Percentiles rank a stretch among this genome's conserved stretches.
phyloP scores from a whole-genome alignment of 352 stramenopile species.

The Thalassiosira hispida region DNA sequence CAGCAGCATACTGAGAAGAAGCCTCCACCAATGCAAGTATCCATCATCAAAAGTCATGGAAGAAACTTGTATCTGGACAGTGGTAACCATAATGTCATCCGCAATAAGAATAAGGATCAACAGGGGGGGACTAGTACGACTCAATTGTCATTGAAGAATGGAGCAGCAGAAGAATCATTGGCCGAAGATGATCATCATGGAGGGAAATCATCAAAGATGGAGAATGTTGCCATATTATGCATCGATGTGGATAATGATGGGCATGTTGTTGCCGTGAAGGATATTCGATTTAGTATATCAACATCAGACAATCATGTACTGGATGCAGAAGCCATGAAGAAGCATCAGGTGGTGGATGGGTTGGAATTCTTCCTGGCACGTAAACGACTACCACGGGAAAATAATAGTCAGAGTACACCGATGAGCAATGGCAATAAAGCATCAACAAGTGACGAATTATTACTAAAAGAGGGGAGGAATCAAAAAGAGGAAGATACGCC shows the following conservation, averaged over 20 bases:
- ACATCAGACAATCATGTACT: neutral
- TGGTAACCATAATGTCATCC: too few relatives aligned
- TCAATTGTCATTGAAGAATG: too few relatives aligned
- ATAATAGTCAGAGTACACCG: neutral
- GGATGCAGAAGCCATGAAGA: conserved; percentile 1
- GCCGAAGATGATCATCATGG: conserved; percentile 2
- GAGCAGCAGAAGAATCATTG: neutral
- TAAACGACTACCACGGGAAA: neutral
- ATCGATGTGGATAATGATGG: conserved; percentile 50
- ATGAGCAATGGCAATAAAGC: neutral
- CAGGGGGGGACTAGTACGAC: neutral
- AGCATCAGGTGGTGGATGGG: neutral
- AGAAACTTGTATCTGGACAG: neutral
- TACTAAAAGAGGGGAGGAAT: neutral
- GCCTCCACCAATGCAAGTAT: neutral
- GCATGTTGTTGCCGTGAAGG: conserved; percentile 44
- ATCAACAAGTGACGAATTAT: neutral
- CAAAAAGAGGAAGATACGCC: conserved; percentile 18
- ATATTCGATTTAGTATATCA: conserved; percentile 23
- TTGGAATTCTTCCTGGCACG: conserved; percentile 40
- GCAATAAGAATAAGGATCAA: too few relatives aligned
- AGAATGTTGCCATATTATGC: conserved; percentile 17
- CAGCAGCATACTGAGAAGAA: neutral
- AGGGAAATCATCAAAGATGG: neutral
- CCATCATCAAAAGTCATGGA: neutral